Evolutionary conservation across 164 flowering plant genomes (phyloP).

Genomic region (Vitis rupestris): DNA sequence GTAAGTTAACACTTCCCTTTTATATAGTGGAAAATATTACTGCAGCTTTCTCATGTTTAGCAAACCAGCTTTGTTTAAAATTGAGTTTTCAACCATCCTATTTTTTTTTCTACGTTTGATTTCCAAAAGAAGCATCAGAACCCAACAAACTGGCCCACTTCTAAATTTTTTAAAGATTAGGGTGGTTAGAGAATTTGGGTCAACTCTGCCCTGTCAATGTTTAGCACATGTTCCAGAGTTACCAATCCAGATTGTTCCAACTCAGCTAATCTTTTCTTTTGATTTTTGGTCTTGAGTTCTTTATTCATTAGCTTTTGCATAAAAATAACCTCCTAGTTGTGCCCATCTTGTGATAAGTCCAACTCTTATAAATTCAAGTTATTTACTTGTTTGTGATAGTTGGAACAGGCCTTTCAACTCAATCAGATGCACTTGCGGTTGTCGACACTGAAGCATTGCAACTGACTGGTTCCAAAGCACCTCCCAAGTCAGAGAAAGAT

Average conservation of each 20-base stretch:
- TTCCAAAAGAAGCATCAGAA: too few relatives aligned
- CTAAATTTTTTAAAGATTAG: too few relatives aligned
- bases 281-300: not conserved
- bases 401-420: constrained; percentile 41
- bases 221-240: too few relatives aligned
- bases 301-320: not conserved
- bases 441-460: constrained; percentile 26
- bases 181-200: too few relatives aligned
- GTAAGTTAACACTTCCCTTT: constrained; percentile 25
- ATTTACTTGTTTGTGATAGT: constrained; percentile 13
- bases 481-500: constrained; percentile 16
- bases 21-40: constrained; percentile 1
- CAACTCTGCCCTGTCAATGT: too few relatives aligned
- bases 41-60: not conserved
- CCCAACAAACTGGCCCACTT: too few relatives aligned
- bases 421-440: constrained; percentile 31
- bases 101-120: too few relatives aligned
- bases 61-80: not conserved
- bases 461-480: constrained; percentile 15
- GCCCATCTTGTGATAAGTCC: not conserved
- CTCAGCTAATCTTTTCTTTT: not conserved
- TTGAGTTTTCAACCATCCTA: not conserved
- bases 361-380: not conserved
- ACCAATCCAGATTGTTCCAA: too few relatives aligned
- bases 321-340: not conserved